Percentiles rank a stretch among this genome's conserved stretches.
Evolutionary conservation across 1,139 yeast genomes (phyloP).

Genomic region (Geotrichum phurueaensis): DNA sequence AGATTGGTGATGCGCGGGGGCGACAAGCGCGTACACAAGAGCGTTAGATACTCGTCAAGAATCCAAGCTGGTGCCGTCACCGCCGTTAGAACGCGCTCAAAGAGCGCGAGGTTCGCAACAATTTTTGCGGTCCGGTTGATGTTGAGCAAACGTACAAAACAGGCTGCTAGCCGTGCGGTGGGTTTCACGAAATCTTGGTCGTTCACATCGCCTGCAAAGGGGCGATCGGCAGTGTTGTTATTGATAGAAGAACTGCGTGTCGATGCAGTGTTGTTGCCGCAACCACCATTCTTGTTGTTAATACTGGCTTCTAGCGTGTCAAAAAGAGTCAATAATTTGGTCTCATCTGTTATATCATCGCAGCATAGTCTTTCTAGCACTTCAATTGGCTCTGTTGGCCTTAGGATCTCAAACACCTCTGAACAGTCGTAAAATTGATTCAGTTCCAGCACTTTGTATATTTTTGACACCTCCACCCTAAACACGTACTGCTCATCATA

Average conservation of each 20-base stretch:
- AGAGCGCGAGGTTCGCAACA: neutral
- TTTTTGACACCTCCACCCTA: neutral
- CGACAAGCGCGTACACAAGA: slow-evolving; percentile 5
- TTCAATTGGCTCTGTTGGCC: slow-evolving; percentile 5
- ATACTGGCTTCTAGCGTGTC: neutral
- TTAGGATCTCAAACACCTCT: slow-evolving; percentile 1
- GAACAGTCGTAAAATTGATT: neutral
- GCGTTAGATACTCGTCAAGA: slow-evolving; percentile 2
- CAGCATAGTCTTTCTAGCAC: neutral
- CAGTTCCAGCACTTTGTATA: neutral
- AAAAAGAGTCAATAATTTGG: neutral
- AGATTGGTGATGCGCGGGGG: slow-evolving; percentile 11
- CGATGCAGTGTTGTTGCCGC: neutral
- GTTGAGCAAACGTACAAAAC: slow-evolving; percentile 1
- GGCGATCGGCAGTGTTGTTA: neutral
- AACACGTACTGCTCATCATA: neutral
- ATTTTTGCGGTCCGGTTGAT: neutral
- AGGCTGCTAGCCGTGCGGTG: neutral
- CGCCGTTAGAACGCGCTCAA: neutral
- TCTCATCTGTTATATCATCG: neutral
- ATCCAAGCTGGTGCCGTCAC: neutral
- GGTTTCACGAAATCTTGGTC: neutral
- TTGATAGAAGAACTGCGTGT: neutral
- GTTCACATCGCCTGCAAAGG: neutral
- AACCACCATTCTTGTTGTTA: neutral